Conservation (phyloP, 177 flowering plant species). For the Vitis hybrid region DNA sequence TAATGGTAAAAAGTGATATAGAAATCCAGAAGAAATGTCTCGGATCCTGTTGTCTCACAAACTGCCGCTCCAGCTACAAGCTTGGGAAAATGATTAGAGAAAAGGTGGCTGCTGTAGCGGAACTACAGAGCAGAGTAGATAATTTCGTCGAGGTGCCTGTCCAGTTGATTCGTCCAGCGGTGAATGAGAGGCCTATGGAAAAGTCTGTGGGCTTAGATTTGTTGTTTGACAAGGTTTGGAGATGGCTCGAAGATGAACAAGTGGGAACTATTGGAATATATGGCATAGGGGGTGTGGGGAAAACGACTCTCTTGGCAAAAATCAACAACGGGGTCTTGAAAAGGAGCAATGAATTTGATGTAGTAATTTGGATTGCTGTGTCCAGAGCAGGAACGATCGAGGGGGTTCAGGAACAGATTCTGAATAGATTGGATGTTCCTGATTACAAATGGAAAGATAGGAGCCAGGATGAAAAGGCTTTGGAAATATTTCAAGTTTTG, state of each 20-base stretch:
- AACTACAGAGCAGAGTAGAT: background rate
- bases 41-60: background rate
- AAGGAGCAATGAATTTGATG: background rate
- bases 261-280: conserved; percentile 18
- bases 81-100: background rate
- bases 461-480: conserved; percentile 6
- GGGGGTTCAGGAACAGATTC: conserved; percentile 10
- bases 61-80: conserved; percentile 1
- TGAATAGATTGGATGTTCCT: background rate
- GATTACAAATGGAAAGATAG: conserved; percentile 7
- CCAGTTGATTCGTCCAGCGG: background rate
- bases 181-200: conserved; percentile 4
- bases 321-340: conserved; percentile 8
- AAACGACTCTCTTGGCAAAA: conserved; percentile 22
- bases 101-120: background rate
- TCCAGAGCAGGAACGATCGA: conserved; percentile 1
- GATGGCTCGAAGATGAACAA: background rate
- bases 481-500: background rate
- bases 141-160: no score
- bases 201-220: background rate
- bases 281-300: conserved; percentile 26
- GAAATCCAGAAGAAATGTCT: background rate
- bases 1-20: background rate
- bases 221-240: background rate
- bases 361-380: conserved; percentile 22